Evolutionary conservation across 2,329 filamentous ascomycete genomes (phyloP), one percentile per base, ranked within the genome.

Genomic region (Phoma herbarum): DNA sequence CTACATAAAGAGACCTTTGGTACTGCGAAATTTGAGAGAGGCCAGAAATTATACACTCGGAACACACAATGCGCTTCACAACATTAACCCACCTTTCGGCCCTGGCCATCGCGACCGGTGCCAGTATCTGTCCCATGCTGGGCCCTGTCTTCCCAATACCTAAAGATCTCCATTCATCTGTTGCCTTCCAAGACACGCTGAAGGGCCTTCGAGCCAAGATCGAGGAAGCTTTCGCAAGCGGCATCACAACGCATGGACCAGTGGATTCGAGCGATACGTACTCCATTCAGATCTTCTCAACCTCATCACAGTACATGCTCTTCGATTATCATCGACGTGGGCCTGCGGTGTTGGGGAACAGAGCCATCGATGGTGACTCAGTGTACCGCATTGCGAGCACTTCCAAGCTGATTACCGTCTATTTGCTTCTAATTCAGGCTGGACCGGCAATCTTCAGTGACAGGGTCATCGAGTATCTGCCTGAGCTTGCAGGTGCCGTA

Each of bases 371-470:
- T 58, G 76, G 70, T n/a, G 66, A 81, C 55, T 78, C 74, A 35
- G 78, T 82, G 18, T 81, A 80, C 61, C 75, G 78, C 14, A 65
- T 81, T 16, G 80, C 78, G 1, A 81, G 78, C 60, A 64, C 77
- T 31, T 73, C 73, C 11, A 82, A 80, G 52, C 65, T 78, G 3
- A 67, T 80, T 51, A 79, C 78, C 0, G 76, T 79, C 28, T 75
- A 78, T 41, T 70, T 77, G 1, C 73, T 76, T 2, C 64, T 82
- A 31, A 57, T 79, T 1, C 62, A 75, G 33, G 59, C 80, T 5
- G 70, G 73, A 0, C 65, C 67, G 6, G 61, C 58, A 1, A 70
- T 79, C 48, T 81, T 78, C 68, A 61, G 73, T n/a, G 68, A 65
- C 3, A 67, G 69, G n/a, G 63, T 78, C 7, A 70, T 59, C 4